phyloP scores from a whole-genome alignment of 257 asterid genomes.

The Fraxinus quadrangulata region DNA sequence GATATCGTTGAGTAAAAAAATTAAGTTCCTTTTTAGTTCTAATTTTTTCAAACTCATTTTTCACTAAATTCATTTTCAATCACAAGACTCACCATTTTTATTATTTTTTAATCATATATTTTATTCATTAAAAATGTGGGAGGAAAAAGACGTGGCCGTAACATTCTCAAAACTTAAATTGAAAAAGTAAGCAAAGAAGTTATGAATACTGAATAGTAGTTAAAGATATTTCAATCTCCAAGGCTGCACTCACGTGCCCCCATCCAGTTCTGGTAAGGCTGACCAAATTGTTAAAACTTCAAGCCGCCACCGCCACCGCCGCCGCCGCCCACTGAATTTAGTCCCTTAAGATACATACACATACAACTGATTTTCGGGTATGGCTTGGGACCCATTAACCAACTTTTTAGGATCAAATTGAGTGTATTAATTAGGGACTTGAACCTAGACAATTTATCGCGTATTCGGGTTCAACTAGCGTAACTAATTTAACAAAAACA shows the following conservation, averaged over 20 bases:
- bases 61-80: too few species aligned
- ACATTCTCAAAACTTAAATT: background rate
- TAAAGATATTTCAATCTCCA: background rate
- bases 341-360: background rate
- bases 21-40: too few species aligned
- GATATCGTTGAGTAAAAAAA: too few species aligned
- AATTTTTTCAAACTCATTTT: too few species aligned
- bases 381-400: background rate
- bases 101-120: too few species aligned
- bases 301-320: background rate
- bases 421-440: background rate
- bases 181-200: background rate
- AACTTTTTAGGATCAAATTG: too few species aligned
- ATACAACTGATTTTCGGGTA: background rate
- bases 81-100: too few species aligned
- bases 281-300: background rate
- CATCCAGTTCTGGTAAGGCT: background rate
- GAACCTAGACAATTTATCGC: background rate
- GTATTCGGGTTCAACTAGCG: background rate
- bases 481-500: too few species aligned
- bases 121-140: too few species aligned
- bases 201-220: background rate
- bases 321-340: background rate
- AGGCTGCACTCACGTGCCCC: constrained; percentile 1
- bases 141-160: too few species aligned